Percentiles rank a stretch among this genome's conserved stretches.
phyloP scores from a whole-genome alignment of 2,329 filamentous ascomycete species.

The Cladophialophora psammophila region DNA sequence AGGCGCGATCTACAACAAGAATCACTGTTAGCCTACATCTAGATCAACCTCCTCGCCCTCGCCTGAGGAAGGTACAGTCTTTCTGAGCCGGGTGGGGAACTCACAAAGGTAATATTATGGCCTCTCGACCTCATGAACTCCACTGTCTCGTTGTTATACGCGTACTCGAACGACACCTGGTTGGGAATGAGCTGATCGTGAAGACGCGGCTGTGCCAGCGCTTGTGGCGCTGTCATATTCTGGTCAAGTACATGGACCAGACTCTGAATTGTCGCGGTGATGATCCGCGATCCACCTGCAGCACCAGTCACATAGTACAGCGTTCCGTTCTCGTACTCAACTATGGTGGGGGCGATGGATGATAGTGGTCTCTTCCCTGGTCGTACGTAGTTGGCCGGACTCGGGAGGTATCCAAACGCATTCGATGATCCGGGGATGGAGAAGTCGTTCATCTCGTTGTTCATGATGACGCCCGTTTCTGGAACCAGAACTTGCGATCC shows the following conservation, averaged over 20 bases:
- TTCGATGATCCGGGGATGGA: conserved; percentile 80
- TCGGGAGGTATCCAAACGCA: conserved; percentile 84
- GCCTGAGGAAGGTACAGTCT: not conserved
- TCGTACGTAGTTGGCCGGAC: conserved; percentile 78
- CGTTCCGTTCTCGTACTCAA: conserved; percentile 69
- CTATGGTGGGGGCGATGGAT: conserved; percentile 80
- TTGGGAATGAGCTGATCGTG: conserved; percentile 86
- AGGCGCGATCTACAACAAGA: conserved; percentile 59
- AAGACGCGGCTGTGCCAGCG: conserved; percentile 71
- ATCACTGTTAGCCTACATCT: not conserved
- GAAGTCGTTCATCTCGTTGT: conserved; percentile 76
- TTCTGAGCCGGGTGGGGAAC: not conserved
- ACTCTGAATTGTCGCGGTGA: conserved; percentile 77
- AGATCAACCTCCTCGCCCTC: not conserved
- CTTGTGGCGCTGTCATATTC: conserved; percentile 65
- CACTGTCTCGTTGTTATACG: conserved; percentile 70
- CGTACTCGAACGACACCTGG: conserved; percentile 70
- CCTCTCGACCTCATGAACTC: conserved; percentile 69
- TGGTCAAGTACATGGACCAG: conserved; percentile 76
- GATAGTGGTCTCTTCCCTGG: conserved; percentile 83
- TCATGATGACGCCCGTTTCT: conserved; percentile 81
- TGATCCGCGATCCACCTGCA: conserved; percentile 83
- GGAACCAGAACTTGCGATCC: conserved; percentile 81
- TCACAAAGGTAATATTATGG: conserved; percentile 70
- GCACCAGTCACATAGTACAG: conserved; percentile 76